Evolutionary conservation across 2,329 filamentous ascomycete species (phyloP).

Genomic region (Cladosporium sp.): DNA sequence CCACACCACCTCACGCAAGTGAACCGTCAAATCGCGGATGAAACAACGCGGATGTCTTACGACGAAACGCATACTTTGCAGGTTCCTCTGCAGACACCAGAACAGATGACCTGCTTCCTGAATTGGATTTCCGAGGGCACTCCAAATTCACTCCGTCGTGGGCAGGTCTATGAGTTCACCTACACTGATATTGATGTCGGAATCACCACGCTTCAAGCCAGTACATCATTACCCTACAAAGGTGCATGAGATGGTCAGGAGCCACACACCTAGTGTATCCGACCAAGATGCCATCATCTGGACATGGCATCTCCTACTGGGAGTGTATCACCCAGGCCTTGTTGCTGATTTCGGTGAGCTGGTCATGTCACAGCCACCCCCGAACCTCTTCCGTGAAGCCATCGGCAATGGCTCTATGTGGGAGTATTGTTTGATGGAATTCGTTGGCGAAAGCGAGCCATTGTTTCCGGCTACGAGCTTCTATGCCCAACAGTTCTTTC

Average conservation of each 20-base stretch:
- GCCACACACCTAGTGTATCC: background rate
- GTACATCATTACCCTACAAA: background rate
- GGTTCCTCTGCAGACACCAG: background rate
- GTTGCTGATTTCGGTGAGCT: background rate
- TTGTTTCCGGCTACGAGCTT: background rate
- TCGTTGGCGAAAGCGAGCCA: background rate
- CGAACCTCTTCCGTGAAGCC: background rate
- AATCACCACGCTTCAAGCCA: background rate
- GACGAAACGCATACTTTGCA: background rate
- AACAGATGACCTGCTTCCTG: background rate
- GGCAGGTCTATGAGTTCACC: background rate
- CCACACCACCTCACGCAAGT: background rate
- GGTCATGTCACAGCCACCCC: background rate
- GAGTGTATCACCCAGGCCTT: background rate
- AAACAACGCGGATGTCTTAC: background rate
- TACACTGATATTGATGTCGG: background rate
- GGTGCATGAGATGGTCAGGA: background rate
- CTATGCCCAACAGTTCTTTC: background rate
- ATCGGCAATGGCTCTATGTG: background rate
- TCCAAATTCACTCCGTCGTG: background rate
- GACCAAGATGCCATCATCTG: background rate
- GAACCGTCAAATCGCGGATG: background rate
- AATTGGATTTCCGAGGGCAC: background rate
- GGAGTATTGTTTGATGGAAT: background rate
- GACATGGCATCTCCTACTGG: background rate